Conservation (phyloP, 257 asterid species). For the Solanum sparsipilum region DNA sequence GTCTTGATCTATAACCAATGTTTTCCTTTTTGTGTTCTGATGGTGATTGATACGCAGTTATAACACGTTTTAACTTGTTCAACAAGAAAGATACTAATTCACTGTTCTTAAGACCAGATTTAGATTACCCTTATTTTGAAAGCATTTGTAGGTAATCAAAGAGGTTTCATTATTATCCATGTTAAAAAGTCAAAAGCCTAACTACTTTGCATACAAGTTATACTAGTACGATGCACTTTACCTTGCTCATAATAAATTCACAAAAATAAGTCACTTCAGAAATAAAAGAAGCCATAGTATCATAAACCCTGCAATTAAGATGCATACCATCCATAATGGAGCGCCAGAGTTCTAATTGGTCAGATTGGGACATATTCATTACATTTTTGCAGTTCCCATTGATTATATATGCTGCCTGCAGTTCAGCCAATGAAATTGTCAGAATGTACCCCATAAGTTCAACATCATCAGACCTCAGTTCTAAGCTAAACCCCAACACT, state of each 20-base stretch:
- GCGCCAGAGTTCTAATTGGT: constrained; percentile 89
- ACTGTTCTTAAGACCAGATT: background rate
- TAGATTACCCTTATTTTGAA: background rate
- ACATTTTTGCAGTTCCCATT: constrained; percentile 93
- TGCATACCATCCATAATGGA: constrained; percentile 67
- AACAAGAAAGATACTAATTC: background rate
- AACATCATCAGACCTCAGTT: background rate
- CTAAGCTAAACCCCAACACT: background rate
- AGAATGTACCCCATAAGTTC: background rate
- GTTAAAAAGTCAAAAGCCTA: background rate
- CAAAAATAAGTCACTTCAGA: background rate
- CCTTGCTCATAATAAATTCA: background rate
- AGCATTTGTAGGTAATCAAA: background rate
- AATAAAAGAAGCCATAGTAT: background rate
- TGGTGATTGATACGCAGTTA: background rate
- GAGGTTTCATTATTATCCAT: background rate
- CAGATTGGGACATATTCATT: constrained; percentile 93
- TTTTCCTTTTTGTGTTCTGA: background rate
- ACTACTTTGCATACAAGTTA: background rate
- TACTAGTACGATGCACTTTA: background rate
- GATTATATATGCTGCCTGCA: constrained; percentile 89
- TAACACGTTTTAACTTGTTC: background rate
- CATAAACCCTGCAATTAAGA: background rate
- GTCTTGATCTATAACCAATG: background rate
- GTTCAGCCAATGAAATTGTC: constrained; percentile 1